Conservation (phyloP, 2,329 filamentous ascomycete species). For the Plectosphaerella sp. region DNA sequence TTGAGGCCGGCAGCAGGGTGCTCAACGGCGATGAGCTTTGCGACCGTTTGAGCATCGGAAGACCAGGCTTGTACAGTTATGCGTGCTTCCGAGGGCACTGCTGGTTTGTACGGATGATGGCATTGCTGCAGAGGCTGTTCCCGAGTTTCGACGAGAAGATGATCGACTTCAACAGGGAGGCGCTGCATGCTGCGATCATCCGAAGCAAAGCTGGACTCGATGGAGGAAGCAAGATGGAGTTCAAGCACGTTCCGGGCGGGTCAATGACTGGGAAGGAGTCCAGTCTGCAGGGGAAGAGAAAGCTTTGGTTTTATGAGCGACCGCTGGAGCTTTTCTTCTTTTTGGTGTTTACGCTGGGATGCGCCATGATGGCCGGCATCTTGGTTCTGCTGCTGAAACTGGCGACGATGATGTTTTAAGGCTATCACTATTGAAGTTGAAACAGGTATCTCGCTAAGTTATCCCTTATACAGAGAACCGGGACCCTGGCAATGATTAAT, state of each 20-base stretch:
- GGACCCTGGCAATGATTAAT: too few relatives aligned
- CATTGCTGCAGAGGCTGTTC: constrained; percentile 17
- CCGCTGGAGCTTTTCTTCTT: constrained; percentile 20
- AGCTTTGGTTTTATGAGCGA: constrained; percentile 11
- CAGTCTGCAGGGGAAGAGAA: constrained; percentile 8
- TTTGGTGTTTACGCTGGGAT: constrained; percentile 14
- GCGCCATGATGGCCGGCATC: neutral
- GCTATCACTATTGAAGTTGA: too few relatives aligned
- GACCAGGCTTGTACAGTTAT: constrained; percentile 20
- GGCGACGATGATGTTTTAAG: too few relatives aligned
- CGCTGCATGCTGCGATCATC: constrained; percentile 22
- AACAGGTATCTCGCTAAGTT: too few relatives aligned
- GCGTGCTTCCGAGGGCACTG: constrained; percentile 24
- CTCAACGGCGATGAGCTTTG: constrained; percentile 32
- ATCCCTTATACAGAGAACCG: too few relatives aligned
- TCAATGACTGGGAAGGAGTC: constrained; percentile 16
- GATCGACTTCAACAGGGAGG: constrained; percentile 16
- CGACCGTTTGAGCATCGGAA: constrained; percentile 25
- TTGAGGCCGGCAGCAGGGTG: constrained; percentile 29
- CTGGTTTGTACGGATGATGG: constrained; percentile 22
- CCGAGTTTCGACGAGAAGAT: constrained; percentile 18
- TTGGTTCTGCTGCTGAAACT: neutral
- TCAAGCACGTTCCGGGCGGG: constrained; percentile 24
- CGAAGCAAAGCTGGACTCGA: constrained; percentile 18
- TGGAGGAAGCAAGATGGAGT: constrained; percentile 23